These are phyloP conservation scores for Aspergillus novoparasiticus DNA, from an alignment of 2,329 filamentous ascomycete genomes.

Conservation along the genomic window DNA sequence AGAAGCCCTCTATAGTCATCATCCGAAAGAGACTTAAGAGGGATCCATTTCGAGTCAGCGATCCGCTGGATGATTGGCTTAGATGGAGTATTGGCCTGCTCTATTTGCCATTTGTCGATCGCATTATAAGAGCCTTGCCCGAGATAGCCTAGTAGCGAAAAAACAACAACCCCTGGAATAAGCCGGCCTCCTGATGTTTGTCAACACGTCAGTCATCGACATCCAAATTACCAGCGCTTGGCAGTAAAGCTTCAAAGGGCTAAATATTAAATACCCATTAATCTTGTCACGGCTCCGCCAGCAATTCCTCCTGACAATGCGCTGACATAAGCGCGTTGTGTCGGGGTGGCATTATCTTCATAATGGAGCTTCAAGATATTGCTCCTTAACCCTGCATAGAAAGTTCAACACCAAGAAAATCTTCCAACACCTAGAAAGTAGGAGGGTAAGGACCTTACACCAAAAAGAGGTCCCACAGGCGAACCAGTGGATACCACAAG, in stretches of 20 bases:
- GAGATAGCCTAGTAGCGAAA: conserved; percentile 58
- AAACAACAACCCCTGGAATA: conserved; percentile 62
- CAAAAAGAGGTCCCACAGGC: conserved; percentile 75
- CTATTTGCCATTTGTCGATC: conserved; percentile 51
- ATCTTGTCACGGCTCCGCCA: conserved; percentile 56
- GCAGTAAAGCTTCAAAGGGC: background rate
- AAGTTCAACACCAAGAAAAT: conserved; percentile 13
- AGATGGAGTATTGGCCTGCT: conserved; percentile 35
- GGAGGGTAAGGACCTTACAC: conserved; percentile 54
- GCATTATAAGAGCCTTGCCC: conserved; percentile 61
- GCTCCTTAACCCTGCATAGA: conserved; percentile 45
- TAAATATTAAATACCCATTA: conserved; percentile 54
- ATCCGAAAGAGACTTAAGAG: conserved; percentile 69
- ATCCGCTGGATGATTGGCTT: conserved; percentile 53
- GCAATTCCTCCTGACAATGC: conserved; percentile 71
- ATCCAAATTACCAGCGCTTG: background rate
- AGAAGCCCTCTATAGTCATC: conserved; percentile 73
- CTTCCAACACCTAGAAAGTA: background rate
- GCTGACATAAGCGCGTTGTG: conserved; percentile 68
- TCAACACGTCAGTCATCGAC: conserved; percentile 17
- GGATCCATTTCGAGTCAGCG: conserved; percentile 68
- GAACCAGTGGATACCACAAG: conserved; percentile 80
- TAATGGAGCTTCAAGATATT: conserved; percentile 51
- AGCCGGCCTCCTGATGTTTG: conserved; percentile 56
- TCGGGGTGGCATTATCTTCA: conserved; percentile 55